Base-by-base conservation (phyloP, 179 eudicot genomes). In the Camellia oleifera region DNA sequence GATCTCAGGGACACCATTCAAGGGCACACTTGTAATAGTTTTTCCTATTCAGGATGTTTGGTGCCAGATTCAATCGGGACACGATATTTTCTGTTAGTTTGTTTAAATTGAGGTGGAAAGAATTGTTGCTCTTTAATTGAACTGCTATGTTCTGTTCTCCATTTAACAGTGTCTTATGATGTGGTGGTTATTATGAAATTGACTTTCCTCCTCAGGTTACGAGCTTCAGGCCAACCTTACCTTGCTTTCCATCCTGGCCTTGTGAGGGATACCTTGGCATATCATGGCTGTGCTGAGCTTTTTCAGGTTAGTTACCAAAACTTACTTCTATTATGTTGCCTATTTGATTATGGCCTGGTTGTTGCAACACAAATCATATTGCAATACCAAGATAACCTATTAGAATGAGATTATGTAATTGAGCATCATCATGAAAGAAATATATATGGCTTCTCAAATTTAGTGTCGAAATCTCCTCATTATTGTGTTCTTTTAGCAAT, bases 271-370 rank as follows among this genome's bases (percentile, higher is more conserved):
- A 77, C 93, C 46, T 82, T 95, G 81, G 99, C 99, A 63, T 92
- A 91, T 83, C 95, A 94, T 89, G 99, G 99, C 63, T 95, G 99
- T 87, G 95, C 96, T 79, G 99, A 95, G 87, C 89, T 95, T 82
- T 95, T 95, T 84, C 99, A 95, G 98, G 99, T 95, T 76, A 74
- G 72, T 45, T 20, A 46, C 26, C 32, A 15, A 75, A 58, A 11
- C 40, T 5, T 62, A 10, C 65, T 62, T 57, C 20, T 79, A 40
- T 58, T 68, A 63, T 73, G 12, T 58, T 77, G 44, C 69, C 12
- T 20, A 69, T 13, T 52, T 50, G 26, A 42, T 18, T 80, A 44
- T 65, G 64, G 15, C 42, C 57, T 73, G 26, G 10, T 20, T 74
- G 72, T 60, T 75, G 53, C 60, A 48, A 17, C 44, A 75, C 13